These are phyloP conservation scores for Nematocida sp. DNA, from an alignment of 371 early-diverging fungal species.

Conservation along the genomic window DNA sequence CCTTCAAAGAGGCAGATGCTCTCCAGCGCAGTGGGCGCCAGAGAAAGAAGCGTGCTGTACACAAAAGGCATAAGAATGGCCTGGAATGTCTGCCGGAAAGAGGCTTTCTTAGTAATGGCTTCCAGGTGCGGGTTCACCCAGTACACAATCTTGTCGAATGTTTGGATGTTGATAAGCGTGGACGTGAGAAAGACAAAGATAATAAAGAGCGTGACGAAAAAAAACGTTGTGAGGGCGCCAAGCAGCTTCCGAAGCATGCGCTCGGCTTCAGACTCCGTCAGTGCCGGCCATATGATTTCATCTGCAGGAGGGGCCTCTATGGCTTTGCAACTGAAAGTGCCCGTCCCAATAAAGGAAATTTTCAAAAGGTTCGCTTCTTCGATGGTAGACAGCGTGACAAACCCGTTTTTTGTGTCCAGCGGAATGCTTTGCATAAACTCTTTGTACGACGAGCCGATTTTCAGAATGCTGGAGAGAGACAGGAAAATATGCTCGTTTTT, in stretches of 20 bases:
- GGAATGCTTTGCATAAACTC: conserved; percentile 62
- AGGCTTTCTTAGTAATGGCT: conserved; percentile 29
- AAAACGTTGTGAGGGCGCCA: conserved; percentile 54
- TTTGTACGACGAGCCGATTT: conserved; percentile 37
- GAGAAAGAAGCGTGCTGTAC: conserved; percentile 55
- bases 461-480: conserved; percentile 49
- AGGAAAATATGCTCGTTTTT: conserved; percentile 58
- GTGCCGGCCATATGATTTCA: conserved; percentile 62
- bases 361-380: conserved; percentile 55
- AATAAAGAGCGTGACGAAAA: conserved; percentile 59
- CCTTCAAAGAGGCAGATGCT: conserved; percentile 58
- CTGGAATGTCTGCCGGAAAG: conserved; percentile 44
- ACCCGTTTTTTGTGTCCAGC: conserved; percentile 52
- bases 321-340: conserved; percentile 57
- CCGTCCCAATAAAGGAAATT: conserved; percentile 61
- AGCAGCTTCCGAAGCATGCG: conserved; percentile 48
- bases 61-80: conserved; percentile 62
- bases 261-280: conserved; percentile 46
- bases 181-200: conserved; percentile 52
- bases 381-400: conserved; percentile 61
- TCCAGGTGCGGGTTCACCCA: conserved; percentile 23
- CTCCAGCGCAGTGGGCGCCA: conserved; percentile 58
- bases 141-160: conserved; percentile 17
- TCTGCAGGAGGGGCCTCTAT: conserved; percentile 63
- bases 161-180: conserved; percentile 32